These are phyloP conservation scores for Fusarium sp. DNA, from an alignment of 2,329 filamentous ascomycete genomes.

Conservation along the genomic window DNA sequence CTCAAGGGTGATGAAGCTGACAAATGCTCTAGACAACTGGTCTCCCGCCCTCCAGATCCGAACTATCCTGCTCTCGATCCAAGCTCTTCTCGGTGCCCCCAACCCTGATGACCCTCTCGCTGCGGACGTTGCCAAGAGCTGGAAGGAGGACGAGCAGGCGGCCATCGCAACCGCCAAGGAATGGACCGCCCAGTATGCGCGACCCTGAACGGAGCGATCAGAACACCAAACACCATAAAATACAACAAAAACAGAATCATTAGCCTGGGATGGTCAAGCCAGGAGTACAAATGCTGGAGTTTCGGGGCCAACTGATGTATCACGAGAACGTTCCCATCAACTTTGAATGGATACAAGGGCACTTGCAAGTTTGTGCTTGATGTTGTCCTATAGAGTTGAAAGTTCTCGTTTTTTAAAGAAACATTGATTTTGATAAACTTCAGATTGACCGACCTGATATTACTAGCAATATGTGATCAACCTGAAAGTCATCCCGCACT, in stretches of 20 bases:
- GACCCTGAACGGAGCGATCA: slow-evolving; percentile 53
- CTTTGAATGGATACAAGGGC: slow-evolving; percentile 33
- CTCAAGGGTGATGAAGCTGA: slow-evolving; percentile 20
- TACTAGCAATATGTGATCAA: neutral
- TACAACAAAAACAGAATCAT: slow-evolving; percentile 28
- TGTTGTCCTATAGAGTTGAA: slow-evolving; percentile 35
- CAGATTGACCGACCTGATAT: neutral
- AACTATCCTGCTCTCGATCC: slow-evolving; percentile 98
- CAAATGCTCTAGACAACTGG: slow-evolving; percentile 84
- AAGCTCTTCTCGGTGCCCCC: slow-evolving; percentile 93
- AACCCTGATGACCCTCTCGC: slow-evolving; percentile 99
- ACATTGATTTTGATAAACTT: slow-evolving; percentile 22
- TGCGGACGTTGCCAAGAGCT: slow-evolving; percentile 96
- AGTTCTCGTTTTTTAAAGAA: slow-evolving; percentile 20
- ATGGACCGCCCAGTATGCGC: slow-evolving; percentile 89
- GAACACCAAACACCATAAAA: slow-evolving; percentile 5
- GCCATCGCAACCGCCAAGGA: slow-evolving; percentile 93
- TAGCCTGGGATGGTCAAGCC: slow-evolving; percentile 6
- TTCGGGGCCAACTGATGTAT: slow-evolving; percentile 32
- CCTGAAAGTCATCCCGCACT: neutral
- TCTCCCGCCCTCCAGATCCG: slow-evolving; percentile 97
- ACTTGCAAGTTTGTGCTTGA: slow-evolving; percentile 34
- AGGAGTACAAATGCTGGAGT: slow-evolving; percentile 37
- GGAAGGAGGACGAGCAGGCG: slow-evolving; percentile 95
- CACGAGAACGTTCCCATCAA: slow-evolving; percentile 23